A percentile compares a stretch with the other conserved stretches of the same genome.
Conservation (phyloP, 2,329 filamentous ascomycete species). For the Fusarium denticulatum region DNA sequence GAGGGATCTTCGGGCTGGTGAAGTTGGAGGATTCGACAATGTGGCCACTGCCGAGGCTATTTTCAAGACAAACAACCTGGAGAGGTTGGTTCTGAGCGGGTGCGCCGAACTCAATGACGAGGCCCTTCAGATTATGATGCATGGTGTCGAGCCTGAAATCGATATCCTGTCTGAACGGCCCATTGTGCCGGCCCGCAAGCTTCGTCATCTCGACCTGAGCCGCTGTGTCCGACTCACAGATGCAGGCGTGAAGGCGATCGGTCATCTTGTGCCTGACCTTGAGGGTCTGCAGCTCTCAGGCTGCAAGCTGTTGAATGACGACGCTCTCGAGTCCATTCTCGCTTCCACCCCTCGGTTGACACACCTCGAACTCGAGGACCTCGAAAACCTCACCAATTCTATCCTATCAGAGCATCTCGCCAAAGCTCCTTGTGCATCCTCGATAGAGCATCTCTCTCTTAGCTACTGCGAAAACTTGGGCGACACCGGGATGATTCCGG, state of each 20-base stretch:
- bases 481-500: constrained; percentile 83
- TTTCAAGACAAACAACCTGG: constrained; percentile 82
- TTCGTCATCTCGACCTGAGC: constrained; percentile 87
- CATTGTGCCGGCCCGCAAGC: constrained; percentile 77
- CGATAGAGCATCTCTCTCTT: constrained; percentile 82
- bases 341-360: constrained; percentile 80
- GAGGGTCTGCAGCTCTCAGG: constrained; percentile 86
- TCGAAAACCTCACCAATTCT: constrained; percentile 79
- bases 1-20: constrained; percentile 82
- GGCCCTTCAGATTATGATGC: constrained; percentile 76
- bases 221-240: constrained; percentile 80
- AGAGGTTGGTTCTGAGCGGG: constrained; percentile 83
- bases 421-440: constrained; percentile 76
- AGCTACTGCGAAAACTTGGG: constrained; percentile 90
- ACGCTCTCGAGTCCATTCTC: constrained; percentile 75
- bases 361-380: constrained; percentile 89
- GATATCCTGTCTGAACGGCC: constrained; percentile 82
- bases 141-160: constrained; percentile 79
- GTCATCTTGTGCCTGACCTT: constrained; percentile 78
- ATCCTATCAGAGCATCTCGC: constrained; percentile 78
- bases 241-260: constrained; percentile 74
- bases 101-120: constrained; percentile 82
- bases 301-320: constrained; percentile 78
- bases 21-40: constrained; percentile 83
- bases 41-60: constrained; percentile 76